Evolutionary conservation across 768 basidiomycete genomes (phyloP).

Genomic region (Mycena polygramma): DNA sequence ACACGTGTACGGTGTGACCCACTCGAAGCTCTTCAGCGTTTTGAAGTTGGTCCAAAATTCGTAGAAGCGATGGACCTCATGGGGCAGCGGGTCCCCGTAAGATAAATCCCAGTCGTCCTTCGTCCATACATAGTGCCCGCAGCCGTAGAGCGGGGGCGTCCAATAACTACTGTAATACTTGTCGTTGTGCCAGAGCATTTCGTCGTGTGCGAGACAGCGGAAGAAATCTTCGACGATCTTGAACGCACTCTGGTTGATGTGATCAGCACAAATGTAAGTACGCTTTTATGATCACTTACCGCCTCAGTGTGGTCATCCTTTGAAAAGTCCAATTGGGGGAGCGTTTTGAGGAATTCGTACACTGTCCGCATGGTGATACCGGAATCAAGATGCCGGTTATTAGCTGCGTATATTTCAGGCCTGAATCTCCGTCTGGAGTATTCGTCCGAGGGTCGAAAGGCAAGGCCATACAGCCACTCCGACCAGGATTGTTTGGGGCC

Average conservation of each 20-base stretch:
- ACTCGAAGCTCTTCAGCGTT: conserved; percentile 43
- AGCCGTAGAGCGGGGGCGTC: conserved; percentile 38
- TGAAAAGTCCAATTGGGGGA: neutral
- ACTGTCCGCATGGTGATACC: conserved; percentile 7
- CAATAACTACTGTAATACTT: neutral
- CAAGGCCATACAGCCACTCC: conserved; percentile 20
- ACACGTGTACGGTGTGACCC: conserved; percentile 38
- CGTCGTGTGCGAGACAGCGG: conserved; percentile 42
- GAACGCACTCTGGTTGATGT: conserved; percentile 32
- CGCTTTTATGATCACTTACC: neutral
- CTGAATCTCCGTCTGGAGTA: conserved; percentile 5
- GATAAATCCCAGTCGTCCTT: conserved; percentile 33
- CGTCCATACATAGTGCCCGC: conserved; percentile 38
- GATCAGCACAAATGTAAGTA: neutral
- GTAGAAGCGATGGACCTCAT: conserved; percentile 42
- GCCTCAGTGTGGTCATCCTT: conserved; percentile 17
- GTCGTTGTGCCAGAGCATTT: conserved; percentile 34
- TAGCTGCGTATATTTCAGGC: conserved; percentile 19
- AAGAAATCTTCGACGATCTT: conserved; percentile 41
- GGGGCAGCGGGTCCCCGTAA: neutral
- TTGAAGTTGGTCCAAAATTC: conserved; percentile 41
- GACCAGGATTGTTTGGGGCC: conserved; percentile 15
- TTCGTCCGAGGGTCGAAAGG: neutral
- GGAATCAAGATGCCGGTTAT: neutral
- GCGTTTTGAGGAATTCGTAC: conserved; percentile 12